Evolutionary conservation across 2,329 filamentous ascomycete species (phyloP).

Genomic region (Colletotrichum spinosum): DNA sequence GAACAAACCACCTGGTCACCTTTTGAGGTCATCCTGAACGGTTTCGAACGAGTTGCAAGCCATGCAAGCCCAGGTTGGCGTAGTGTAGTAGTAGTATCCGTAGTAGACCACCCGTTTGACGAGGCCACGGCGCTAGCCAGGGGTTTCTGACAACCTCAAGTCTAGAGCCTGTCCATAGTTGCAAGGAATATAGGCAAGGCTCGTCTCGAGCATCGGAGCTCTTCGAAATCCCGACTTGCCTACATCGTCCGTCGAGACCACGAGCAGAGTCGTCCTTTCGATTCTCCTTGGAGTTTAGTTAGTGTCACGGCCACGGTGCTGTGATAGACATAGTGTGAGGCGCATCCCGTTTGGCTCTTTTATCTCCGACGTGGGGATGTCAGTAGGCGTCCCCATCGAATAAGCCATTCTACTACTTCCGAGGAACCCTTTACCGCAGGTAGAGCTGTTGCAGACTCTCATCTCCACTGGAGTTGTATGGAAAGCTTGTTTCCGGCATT

Average conservation of each 20-base stretch:
- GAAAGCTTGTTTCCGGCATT: conserved; percentile 32
- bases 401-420: not conserved
- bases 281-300: too few species aligned
- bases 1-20: not conserved
- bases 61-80: conserved; percentile 4
- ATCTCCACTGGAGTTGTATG: conserved; percentile 3
- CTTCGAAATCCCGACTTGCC: not conserved
- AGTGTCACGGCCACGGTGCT: too few species aligned
- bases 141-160: conserved; percentile 30
- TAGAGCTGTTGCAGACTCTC: not conserved
- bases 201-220: conserved; percentile 38
- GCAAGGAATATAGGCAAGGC: conserved; percentile 39
- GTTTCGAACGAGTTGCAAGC: conserved; percentile 24
- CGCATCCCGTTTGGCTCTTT: not conserved
- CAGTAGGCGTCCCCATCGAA: not conserved
- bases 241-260: too few species aligned
- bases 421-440: not conserved
- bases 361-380: conserved; percentile 5
- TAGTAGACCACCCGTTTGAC: conserved; percentile 1
- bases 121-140: conserved; percentile 34
- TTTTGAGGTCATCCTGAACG: not conserved
- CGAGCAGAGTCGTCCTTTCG: too few species aligned
- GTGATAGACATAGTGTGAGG: too few species aligned
- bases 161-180: conserved; percentile 39
- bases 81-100: too few species aligned